Percentiles rank a stretch among this genome's conserved stretches.
These are phyloP conservation scores for Ophiostoma novo-ulmi DNA, from an alignment of 2,329 filamentous ascomycete species.

Conservation along the genomic window DNA sequence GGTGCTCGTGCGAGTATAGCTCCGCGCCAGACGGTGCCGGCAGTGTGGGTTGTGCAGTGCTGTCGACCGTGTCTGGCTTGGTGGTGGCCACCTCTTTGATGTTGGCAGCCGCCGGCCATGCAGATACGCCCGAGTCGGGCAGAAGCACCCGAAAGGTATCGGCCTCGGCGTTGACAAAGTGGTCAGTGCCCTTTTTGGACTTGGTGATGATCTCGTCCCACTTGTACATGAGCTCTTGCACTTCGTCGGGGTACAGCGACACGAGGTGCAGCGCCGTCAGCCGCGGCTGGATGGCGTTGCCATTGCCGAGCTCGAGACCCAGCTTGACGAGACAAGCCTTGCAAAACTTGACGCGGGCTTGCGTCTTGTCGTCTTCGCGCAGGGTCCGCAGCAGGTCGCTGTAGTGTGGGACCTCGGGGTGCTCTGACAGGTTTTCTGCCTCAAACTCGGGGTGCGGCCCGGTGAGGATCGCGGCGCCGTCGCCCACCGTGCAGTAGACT, in stretches of 20 bases:
- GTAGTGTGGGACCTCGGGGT: slow-evolving; percentile 64
- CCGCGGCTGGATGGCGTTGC: slow-evolving; percentile 64
- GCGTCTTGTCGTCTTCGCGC: slow-evolving; percentile 56
- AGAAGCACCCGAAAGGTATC: slow-evolving; percentile 78
- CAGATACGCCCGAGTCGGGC: slow-evolving; percentile 42
- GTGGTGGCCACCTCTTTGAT: slow-evolving; percentile 19
- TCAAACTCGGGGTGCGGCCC: slow-evolving; percentile 96
- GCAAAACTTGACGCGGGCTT: slow-evolving; percentile 64
- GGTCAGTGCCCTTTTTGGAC: slow-evolving; percentile 58
- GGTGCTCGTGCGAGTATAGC: slow-evolving; percentile 7
- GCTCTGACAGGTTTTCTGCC: slow-evolving; percentile 66
- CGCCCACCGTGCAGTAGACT: slow-evolving; percentile 75
- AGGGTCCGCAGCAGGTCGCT: slow-evolving; percentile 63
- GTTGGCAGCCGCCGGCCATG: slow-evolving; percentile 19
- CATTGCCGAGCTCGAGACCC: slow-evolving; percentile 69
- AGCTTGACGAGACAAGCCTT: slow-evolving; percentile 75
- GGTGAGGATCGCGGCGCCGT: slow-evolving; percentile 73
- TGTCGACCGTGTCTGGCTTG: slow-evolving; percentile 46
- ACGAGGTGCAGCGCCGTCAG: slow-evolving; percentile 79
- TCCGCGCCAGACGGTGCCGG: slow-evolving; percentile 23
- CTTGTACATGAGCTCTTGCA: slow-evolving; percentile 54
- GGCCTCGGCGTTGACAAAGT: slow-evolving; percentile 72
- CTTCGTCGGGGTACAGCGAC: slow-evolving; percentile 56
- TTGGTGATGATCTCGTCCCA: slow-evolving; percentile 60
- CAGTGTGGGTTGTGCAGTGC: not conserved